Base-by-base conservation (phyloP, 2,329 filamentous ascomycete species). In the Sporothrix inflata region DNA sequence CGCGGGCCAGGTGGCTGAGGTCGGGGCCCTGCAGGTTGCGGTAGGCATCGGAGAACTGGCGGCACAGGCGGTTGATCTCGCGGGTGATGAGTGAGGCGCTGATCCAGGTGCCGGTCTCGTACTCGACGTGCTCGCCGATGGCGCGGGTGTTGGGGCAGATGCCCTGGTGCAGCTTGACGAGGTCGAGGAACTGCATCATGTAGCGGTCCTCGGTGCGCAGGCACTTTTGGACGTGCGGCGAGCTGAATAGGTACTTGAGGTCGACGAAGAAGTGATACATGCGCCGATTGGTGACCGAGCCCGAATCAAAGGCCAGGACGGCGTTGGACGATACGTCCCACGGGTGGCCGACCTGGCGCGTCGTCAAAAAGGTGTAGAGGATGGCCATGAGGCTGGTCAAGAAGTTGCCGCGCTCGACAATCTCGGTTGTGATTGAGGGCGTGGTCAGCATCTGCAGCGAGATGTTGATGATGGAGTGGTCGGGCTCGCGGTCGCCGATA, bases 241-340 rank as follows among this genome's bases (percentile, higher is more conserved):
- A 97, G 55, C 92, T 90, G 74, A 98, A 93, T 0, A 99, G 88
- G 81, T 96, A 97, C 77, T 94, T 94, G 76, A 98, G 85, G 79
- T 99, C 96, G 73, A 94, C 88, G 82, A 98, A 99, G 84, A 99
- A 99, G 81, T 98, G 96, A 78, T 98, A 98, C 86, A 99, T 94
- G 45, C 96, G 90, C 65, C 96, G 87, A 80, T 99, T 99, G 0
- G 94, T 97, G 19, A 98, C 94, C 0, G 95, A 96, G 1, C 96
- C 96, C 45, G 94, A 92, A 79, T 99, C 96, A 77, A 98, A 97
- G 0, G 94, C 94, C 65, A 99, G 85, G 1, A 94, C 94, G 1
- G 94, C 95, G 76, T 90, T 91, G 0, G 93, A 91, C 72, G 94
- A 91, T 55, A 98, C 92, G 75, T 97, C 92, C 83, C 93, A 92